Percentiles rank a stretch among this genome's conserved stretches.
These are phyloP conservation scores for Pneumocystis canis DNA, from an alignment of 1,139 yeast genomes.

Conservation along the genomic window DNA sequence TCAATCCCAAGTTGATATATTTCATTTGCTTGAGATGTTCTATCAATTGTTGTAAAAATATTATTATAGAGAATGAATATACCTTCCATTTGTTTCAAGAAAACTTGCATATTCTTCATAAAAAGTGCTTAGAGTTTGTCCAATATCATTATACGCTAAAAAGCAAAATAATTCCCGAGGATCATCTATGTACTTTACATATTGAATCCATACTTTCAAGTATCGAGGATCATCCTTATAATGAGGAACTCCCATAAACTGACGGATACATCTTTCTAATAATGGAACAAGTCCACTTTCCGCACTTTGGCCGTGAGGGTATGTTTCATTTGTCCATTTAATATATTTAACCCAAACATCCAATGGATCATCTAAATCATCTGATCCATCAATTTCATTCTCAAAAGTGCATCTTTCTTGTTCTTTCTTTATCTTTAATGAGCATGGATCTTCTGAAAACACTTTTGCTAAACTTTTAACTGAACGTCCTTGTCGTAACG, in stretches of 20 bases:
- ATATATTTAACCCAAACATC: constrained; percentile 59
- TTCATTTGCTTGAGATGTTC: constrained; percentile 44
- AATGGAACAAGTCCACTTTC: constrained; percentile 55
- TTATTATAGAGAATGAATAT: not conserved
- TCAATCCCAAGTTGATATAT: constrained; percentile 50
- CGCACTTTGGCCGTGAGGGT: constrained; percentile 51
- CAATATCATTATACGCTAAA: constrained; percentile 61
- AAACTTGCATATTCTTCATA: constrained; percentile 70
- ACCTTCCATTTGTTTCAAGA: constrained; percentile 37
- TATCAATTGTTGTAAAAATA: not conserved
- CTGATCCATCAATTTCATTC: constrained; percentile 31
- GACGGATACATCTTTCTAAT: constrained; percentile 58
- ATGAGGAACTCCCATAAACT: constrained; percentile 47
- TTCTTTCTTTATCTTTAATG: constrained; percentile 8
- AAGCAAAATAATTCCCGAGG: constrained; percentile 63
- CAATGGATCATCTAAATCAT: constrained; percentile 68
- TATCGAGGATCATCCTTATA: constrained; percentile 76
- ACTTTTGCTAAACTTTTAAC: constrained; percentile 42
- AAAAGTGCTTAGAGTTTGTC: constrained; percentile 47
- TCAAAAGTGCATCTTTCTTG: constrained; percentile 29
- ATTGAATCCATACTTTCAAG: constrained; percentile 65
- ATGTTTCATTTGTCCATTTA: constrained; percentile 52
- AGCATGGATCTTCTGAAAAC: constrained; percentile 22
- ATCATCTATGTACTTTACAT: constrained; percentile 51
- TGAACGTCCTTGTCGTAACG: constrained; percentile 55